A percentile compares a stretch with the other conserved stretches of the same genome.
Evolutionary conservation across 768 basidiomycete species (phyloP).

Genomic region (Trametes villosa): DNA sequence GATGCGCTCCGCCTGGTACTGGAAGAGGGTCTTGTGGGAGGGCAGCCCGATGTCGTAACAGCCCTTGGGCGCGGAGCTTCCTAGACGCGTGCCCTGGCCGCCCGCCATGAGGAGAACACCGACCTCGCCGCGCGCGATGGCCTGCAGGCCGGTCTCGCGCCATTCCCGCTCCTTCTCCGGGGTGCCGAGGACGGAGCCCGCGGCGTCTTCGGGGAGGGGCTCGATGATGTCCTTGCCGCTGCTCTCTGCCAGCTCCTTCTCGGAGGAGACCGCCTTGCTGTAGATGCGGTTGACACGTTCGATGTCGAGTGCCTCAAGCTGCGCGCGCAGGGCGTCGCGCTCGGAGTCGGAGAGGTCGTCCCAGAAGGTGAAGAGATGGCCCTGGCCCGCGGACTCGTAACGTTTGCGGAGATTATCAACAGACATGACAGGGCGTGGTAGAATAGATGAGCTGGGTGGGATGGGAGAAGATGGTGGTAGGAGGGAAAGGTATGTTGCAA

Average conservation of each 20-base stretch:
- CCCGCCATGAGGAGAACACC: constrained; percentile 98
- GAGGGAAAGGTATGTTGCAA: background rate
- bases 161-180: constrained; percentile 69
- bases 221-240: constrained; percentile 59
- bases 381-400: constrained; percentile 84
- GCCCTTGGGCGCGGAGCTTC: constrained; percentile 92
- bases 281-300: constrained; percentile 91
- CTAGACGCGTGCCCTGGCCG: constrained; percentile 94
- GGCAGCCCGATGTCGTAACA: constrained; percentile 97
- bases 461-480: constrained; percentile 4
- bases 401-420: constrained; percentile 58
- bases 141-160: constrained; percentile 77
- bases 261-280: constrained; percentile 71
- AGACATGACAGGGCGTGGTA: constrained; percentile 57
- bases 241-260: constrained; percentile 53
- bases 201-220: constrained; percentile 80
- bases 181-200: constrained; percentile 61
- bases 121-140: constrained; percentile 81
- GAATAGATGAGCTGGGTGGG: constrained; percentile 1
- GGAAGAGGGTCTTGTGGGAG: constrained; percentile 92
- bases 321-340: constrained; percentile 62
- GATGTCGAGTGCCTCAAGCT: constrained; percentile 83
- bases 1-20: constrained; percentile 97
- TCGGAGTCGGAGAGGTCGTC: constrained; percentile 66
- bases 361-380: constrained; percentile 90